Percentiles rank a stretch among this genome's conserved stretches.
Conservation (phyloP, 106 monocot species). For the Allium sativum region DNA sequence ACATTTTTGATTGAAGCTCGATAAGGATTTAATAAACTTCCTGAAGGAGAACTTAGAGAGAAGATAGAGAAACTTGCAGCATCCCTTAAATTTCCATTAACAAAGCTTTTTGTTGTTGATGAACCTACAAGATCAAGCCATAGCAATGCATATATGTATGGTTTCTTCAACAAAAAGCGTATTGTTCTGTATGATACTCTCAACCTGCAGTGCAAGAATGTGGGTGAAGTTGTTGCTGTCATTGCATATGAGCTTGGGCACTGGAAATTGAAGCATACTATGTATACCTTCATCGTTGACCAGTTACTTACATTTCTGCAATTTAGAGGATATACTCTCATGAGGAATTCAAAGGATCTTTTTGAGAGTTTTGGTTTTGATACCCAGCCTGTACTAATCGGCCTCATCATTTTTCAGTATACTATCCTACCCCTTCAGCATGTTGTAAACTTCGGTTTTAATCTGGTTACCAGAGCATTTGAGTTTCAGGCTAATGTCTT, state of each 20-base stretch:
- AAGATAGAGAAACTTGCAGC: too few species aligned
- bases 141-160: slow-evolving; percentile 99
- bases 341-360: slow-evolving; percentile 90
- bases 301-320: slow-evolving; percentile 87
- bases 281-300: slow-evolving; percentile 78
- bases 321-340: slow-evolving; percentile 90
- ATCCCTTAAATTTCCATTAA: too few species aligned
- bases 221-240: slow-evolving; percentile 93
- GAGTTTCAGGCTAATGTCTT: slow-evolving; percentile 99
- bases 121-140: too few species aligned
- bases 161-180: slow-evolving; percentile 97
- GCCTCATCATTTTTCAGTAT: slow-evolving; percentile 93
- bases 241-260: slow-evolving; percentile 98
- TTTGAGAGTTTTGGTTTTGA: slow-evolving; percentile 90
- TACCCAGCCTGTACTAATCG: slow-evolving; percentile 83
- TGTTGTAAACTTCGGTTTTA: slow-evolving; percentile 73
- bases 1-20: too few species aligned
- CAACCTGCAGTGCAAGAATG: slow-evolving; percentile 70
- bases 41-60: too few species aligned
- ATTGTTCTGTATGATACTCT: slow-evolving; percentile 97
- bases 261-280: slow-evolving; percentile 91
- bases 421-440: slow-evolving; percentile 86
- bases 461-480: slow-evolving; percentile 88
- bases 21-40: too few species aligned
- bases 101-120: too few species aligned